Base-by-base conservation (phyloP, 1,284 basidiomycete species). In the Boletus sp. region DNA sequence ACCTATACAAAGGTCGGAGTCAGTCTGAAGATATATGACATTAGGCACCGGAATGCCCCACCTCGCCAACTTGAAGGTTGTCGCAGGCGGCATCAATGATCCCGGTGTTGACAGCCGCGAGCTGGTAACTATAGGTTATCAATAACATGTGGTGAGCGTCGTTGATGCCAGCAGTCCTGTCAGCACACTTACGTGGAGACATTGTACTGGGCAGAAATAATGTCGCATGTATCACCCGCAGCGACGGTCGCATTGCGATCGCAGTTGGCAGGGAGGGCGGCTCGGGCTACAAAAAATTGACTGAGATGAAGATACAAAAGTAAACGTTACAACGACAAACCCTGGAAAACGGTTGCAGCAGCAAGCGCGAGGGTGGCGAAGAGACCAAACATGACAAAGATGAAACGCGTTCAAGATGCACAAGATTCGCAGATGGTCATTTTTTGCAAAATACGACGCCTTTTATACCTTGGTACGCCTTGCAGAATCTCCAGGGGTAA, bases 191-290 rank as follows among this genome's bases (percentile, higher is more conserved):
- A 81, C 75, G 79, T 83, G 21, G 81, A 81, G 31, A 75, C 78
- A 40, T 77, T 76, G 54, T 83, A 67, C 49, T 73, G 61, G 30
- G 75, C 77, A 49, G 79, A 81, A 64, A 83, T 83, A 10, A n/a
- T 54, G 62, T 83, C 9, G 55, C 69, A 73, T 33, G 64, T 70
- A 47, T 70, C 56, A 14, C 55, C 75, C 2, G 60, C 9, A 27
- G 61, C 60, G 43, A 84, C 77, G 11, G 77, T 79, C 58, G 78
- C 78, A 49, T 59, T 73, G 40, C 79, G 78, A 23, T 77, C 72
- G 64, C 81, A 84, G 50, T 60, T 55, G 38, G 68, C 44, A 27
- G 71, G 71, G 31, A 73, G 56, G 6, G 56, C 25, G 5, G 62
- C 62, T 25, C 60, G 61, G 30, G 47, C 71, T 73, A 33, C n/a